A percentile compares a stretch with the other conserved stretches of the same genome.
phyloP scores from a whole-genome alignment of 192 early-diverging fungal species.

The Spizellomyces sp. region DNA sequence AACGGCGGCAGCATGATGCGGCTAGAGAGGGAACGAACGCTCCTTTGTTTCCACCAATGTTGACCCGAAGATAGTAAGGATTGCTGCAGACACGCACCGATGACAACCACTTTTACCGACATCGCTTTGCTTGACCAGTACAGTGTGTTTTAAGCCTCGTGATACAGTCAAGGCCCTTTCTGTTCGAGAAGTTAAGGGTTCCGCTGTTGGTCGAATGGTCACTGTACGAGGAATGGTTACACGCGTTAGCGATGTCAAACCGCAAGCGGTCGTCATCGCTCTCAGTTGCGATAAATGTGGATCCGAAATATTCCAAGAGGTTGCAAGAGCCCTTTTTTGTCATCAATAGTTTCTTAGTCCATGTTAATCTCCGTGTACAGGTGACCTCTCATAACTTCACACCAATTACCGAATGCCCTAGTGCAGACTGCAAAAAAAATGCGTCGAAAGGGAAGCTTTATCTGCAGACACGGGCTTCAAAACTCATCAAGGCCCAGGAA shows the following conservation, averaged over 20 bases:
- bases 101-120: neutral
- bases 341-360: neutral
- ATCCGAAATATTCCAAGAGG: slow-evolving; percentile 93
- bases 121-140: slow-evolving; percentile 39
- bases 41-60: slow-evolving; percentile 70
- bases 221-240: slow-evolving; percentile 92
- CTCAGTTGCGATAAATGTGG: slow-evolving; percentile 95
- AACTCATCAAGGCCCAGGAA: slow-evolving; percentile 95
- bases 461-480: slow-evolving; percentile 88
- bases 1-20: slow-evolving; percentile 66
- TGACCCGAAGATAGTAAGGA: slow-evolving; percentile 86
- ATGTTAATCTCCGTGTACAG: slow-evolving; percentile 29
- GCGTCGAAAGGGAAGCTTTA: slow-evolving; percentile 79
- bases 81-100: neutral
- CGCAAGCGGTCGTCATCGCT: slow-evolving; percentile 82
- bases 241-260: slow-evolving; percentile 91
- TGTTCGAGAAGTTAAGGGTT: slow-evolving; percentile 84
- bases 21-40: slow-evolving; percentile 32
- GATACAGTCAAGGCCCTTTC: slow-evolving; percentile 61
- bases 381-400: slow-evolving; percentile 54
- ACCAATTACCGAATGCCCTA: slow-evolving; percentile 81
- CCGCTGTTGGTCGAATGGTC: slow-evolving; percentile 80
- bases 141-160: slow-evolving; percentile 79
- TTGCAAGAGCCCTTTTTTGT: slow-evolving; percentile 32
- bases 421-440: slow-evolving; percentile 78